These are phyloP conservation scores for Aspergillus sergii DNA, from an alignment of 2,329 filamentous ascomycete genomes.

Conservation along the genomic window DNA sequence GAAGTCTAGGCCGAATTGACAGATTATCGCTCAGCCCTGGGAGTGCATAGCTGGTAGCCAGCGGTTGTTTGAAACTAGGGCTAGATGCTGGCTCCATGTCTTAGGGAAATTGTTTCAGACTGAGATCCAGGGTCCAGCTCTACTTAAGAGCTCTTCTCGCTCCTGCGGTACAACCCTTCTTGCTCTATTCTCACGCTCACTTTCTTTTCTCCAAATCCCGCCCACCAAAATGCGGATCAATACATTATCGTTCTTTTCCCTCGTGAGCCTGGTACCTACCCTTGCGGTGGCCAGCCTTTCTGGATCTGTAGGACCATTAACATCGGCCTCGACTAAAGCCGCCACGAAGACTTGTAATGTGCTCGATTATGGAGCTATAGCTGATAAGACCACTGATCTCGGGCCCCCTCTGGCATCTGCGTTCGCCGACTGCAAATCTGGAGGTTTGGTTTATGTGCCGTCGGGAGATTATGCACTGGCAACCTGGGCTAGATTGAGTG, in stretches of 20 bases:
- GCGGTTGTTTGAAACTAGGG: neutral
- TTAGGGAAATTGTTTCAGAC: conserved; percentile 2
- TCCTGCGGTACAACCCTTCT: neutral
- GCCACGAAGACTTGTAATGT: conserved; percentile 57
- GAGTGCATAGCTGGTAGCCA: neutral
- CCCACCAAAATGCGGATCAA: conserved; percentile 12
- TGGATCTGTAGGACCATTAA: conserved; percentile 50
- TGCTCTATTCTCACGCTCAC: neutral
- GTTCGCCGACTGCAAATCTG: conserved; percentile 53
- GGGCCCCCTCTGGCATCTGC: conserved; percentile 52
- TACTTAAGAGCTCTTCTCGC: conserved; percentile 1
- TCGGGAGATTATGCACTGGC: conserved; percentile 53
- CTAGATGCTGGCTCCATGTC: neutral
- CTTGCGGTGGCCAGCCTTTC: conserved; percentile 41
- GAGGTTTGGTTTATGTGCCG: conserved; percentile 55
- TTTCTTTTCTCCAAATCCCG: neutral
- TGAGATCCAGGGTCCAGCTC: neutral
- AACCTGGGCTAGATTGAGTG: conserved; percentile 53
- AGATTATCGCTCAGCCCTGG: neutral
- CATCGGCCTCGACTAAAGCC: conserved; percentile 46
- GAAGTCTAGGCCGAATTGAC: neutral
- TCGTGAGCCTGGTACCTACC: conserved; percentile 28
- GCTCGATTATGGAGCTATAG: conserved; percentile 54
- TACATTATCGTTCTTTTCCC: conserved; percentile 12
- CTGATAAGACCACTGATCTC: conserved; percentile 56